These are phyloP conservation scores for Botrytis fragariae DNA, from an alignment of 2,329 filamentous ascomycete species.

Conservation along the genomic window DNA sequence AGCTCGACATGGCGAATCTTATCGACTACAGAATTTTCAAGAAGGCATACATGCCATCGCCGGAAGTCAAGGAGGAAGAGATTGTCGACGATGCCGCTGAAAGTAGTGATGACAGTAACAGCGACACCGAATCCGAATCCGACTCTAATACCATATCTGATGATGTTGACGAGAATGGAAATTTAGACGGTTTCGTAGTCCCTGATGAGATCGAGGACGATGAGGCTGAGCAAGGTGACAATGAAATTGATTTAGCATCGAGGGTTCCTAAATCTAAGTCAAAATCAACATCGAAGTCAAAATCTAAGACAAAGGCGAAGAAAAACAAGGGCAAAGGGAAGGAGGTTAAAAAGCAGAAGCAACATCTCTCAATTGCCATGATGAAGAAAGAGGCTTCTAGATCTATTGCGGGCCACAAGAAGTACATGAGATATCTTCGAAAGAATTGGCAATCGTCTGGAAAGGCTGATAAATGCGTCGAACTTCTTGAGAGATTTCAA, in stretches of 20 bases:
- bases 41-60: slow-evolving; percentile 60
- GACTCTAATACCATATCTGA: slow-evolving; percentile 43
- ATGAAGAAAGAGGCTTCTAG: slow-evolving; percentile 65
- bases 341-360: slow-evolving; percentile 35
- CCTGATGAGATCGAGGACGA: slow-evolving; percentile 42
- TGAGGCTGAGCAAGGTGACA: slow-evolving; percentile 36
- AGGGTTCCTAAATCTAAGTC: slow-evolving; percentile 32
- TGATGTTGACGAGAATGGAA: slow-evolving; percentile 40
- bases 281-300: slow-evolving; percentile 42
- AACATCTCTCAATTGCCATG: slow-evolving; percentile 53
- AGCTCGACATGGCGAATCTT: slow-evolving; percentile 64
- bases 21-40: slow-evolving; percentile 75
- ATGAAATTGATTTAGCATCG: slow-evolving; percentile 36
- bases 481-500: slow-evolving; percentile 51
- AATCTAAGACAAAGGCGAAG: slow-evolving; percentile 39
- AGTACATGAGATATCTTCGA: slow-evolving; percentile 71
- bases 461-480: slow-evolving; percentile 68
- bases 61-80: slow-evolving; percentile 39
- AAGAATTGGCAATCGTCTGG: slow-evolving; percentile 71
- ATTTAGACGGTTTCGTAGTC: slow-evolving; percentile 56
- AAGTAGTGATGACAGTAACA: slow-evolving; percentile 37
- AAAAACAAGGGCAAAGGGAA: slow-evolving; percentile 35
- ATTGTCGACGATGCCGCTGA: slow-evolving; percentile 25
- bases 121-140: slow-evolving; percentile 43
- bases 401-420: slow-evolving; percentile 62